Conservation (phyloP, 2,329 filamentous ascomycete genomes). For the Amauroascus verrucosus region DNA sequence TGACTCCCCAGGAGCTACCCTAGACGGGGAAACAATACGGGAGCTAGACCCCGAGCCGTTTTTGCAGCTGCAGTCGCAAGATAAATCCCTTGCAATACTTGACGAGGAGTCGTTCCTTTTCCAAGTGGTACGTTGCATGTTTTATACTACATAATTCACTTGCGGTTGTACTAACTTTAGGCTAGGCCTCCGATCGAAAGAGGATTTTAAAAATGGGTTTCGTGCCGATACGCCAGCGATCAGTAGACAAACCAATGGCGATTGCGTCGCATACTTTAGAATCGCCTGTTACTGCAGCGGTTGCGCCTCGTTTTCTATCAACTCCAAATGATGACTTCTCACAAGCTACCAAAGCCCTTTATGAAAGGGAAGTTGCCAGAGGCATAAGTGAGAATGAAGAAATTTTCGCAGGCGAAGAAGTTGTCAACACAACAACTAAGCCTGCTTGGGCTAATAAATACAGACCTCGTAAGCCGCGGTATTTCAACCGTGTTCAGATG, state of each 20-base stretch:
- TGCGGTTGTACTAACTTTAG: constrained; percentile 8
- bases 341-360: constrained; percentile 74
- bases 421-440: constrained; percentile 53
- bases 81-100: constrained; percentile 49
- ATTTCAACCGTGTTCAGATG: constrained; percentile 98
- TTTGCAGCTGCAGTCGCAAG: constrained; percentile 53
- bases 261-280: constrained; percentile 26
- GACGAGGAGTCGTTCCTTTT: constrained; percentile 51
- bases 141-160: not conserved
- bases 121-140: constrained; percentile 38
- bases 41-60: constrained; percentile 52
- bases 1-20: not conserved
- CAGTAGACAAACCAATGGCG: constrained; percentile 26
- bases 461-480: constrained; percentile 80
- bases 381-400: constrained; percentile 91
- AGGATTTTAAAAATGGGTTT: constrained; percentile 56
- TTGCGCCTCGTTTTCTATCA: constrained; percentile 58
- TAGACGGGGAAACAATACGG: not conserved
- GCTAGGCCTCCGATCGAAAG: constrained; percentile 45
- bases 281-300: constrained; percentile 38
- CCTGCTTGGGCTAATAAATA: constrained; percentile 78
- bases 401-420: constrained; percentile 84
- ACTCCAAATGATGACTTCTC: constrained; percentile 69
- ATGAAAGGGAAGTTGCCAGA: constrained; percentile 83
- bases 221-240: constrained; percentile 49